phyloP scores from a whole-genome alignment of 495 filamentous ascomycete genomes.

The Melanomma pulvis-pyrius region DNA sequence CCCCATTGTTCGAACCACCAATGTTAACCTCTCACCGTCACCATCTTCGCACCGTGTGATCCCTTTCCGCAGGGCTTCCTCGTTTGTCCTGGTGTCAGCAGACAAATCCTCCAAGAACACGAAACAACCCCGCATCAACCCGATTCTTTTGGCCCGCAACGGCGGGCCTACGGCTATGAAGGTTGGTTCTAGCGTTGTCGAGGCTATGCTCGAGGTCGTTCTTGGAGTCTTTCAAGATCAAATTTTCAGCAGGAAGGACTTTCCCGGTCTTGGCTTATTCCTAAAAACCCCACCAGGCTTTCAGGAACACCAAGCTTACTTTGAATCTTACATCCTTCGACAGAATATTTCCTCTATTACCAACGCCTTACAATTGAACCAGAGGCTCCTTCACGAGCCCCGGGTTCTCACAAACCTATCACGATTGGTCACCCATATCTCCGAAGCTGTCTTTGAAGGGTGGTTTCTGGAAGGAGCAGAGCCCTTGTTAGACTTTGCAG shows the following conservation, averaged over 20 bases:
- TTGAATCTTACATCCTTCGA: constrained; percentile 84
- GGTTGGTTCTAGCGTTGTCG: constrained; percentile 69
- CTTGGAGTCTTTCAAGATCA: constrained; percentile 81
- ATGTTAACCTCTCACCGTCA: constrained; percentile 56
- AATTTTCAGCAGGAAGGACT: constrained; percentile 81
- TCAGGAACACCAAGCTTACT: constrained; percentile 89
- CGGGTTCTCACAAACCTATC: constrained; percentile 83
- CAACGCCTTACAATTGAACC: constrained; percentile 69
- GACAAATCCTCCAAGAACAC: constrained; percentile 59
- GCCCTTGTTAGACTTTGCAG: constrained; percentile 82
- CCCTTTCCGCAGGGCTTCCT: constrained; percentile 74
- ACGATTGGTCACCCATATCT: constrained; percentile 74
- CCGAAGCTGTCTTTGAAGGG: constrained; percentile 90
- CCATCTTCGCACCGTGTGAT: constrained; percentile 54
- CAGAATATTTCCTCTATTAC: constrained; percentile 72
- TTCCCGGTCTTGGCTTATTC: constrained; percentile 83
- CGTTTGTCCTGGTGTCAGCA: constrained; percentile 83
- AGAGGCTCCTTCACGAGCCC: constrained; percentile 74
- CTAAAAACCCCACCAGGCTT: constrained; percentile 90
- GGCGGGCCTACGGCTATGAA: constrained; percentile 52
- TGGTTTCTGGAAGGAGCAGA: constrained; percentile 91
- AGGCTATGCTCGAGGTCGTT: constrained; percentile 72
- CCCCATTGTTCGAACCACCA: constrained; percentile 73
- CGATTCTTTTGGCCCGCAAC: constrained; percentile 62
- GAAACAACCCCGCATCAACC: constrained; percentile 56